These are phyloP conservation scores for Pezicula rhizophila DNA, from an alignment of 2,329 filamentous ascomycete species.

Conservation along the genomic window DNA sequence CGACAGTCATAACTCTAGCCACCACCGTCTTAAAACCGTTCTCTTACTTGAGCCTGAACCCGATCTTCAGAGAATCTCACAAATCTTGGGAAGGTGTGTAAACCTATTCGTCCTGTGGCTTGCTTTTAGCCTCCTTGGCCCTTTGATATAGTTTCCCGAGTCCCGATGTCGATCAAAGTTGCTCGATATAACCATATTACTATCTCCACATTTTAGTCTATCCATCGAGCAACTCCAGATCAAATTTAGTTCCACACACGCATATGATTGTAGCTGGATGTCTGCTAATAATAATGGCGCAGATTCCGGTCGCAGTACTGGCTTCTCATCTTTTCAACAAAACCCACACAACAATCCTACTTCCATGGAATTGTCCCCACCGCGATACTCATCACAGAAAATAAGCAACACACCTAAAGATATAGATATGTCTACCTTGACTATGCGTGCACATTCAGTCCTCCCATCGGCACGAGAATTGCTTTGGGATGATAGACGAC, in stretches of 20 bases:
- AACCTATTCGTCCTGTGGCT: slow-evolving; percentile 1
- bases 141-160: neutral
- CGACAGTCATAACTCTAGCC: slow-evolving; percentile 18
- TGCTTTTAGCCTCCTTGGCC: neutral
- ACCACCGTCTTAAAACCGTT: slow-evolving; percentile 13
- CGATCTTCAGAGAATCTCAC: slow-evolving; percentile 2
- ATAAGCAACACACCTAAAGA: neutral
- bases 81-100: slow-evolving; percentile 13
- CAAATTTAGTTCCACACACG: neutral
- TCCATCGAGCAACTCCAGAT: neutral
- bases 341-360: neutral
- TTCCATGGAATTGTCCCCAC: slow-evolving; percentile 14
- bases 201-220: neutral
- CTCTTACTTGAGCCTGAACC: slow-evolving; percentile 6
- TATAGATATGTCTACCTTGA: slow-evolving; percentile 10
- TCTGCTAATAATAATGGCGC: slow-evolving; percentile 8
- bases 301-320: slow-evolving; percentile 6
- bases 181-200: neutral
- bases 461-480: slow-evolving; percentile 9
- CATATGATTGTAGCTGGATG: slow-evolving; percentile 1
- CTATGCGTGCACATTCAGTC: slow-evolving; percentile 6
- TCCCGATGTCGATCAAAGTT: neutral
- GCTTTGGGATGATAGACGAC: slow-evolving; percentile 7
- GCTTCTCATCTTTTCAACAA: slow-evolving; percentile 1
- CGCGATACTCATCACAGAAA: slow-evolving; percentile 7